Base-by-base conservation (phyloP, 495 filamentous ascomycete genomes). In the Trichoderma orchidacearum region DNA sequence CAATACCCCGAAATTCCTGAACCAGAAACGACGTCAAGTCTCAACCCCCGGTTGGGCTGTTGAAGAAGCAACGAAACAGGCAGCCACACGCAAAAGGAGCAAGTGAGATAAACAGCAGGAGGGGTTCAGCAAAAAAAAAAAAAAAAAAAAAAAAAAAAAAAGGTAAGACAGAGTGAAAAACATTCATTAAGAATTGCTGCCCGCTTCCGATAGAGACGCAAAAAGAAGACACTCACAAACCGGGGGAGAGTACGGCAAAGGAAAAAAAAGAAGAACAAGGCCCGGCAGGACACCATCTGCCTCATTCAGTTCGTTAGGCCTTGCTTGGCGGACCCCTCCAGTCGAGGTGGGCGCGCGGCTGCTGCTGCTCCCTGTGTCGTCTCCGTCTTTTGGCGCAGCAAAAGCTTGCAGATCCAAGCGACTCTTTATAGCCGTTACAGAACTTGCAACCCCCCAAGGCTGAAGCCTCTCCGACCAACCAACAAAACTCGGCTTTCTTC, bases 41-140 rank as follows among this genome's bases (percentile, higher is more conserved):
- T 18, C 41, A 48, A 13, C 41, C 11, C 41, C 34, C 7, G 31
- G 13, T 41, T 62, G 56, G 51, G 55, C 50, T 12, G 38, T 30
- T 60, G 38, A 55, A 54, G 55, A 54, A 51, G 30, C 56, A 53
- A 3, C 3, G 3, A 51, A 51, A 17, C 23, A 56, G 51, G 41
- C 41, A 48, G 41, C 41, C 41, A 25, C 21, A n/a, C 32, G 32
- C 32, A n/a, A 11, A 13, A 13, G 32, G 32, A 35, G 32, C n/a
- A n/a, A n/a, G n/a, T n/a, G 13, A 36, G 12, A 36, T 36, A 1
- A 11, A 15, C 13, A n/a, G 4, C 34, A n/a, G 12, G 12, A 36
- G 9, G 34, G 34, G 4, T 36, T 36, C 12, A 36, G n/a, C n/a
- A n/a, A n/a, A 35, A 35, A 35, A 13, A 35, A 35, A 35, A 35